Base-by-base conservation (phyloP, 805 yeast genomes). In the Candida koratica region DNA sequence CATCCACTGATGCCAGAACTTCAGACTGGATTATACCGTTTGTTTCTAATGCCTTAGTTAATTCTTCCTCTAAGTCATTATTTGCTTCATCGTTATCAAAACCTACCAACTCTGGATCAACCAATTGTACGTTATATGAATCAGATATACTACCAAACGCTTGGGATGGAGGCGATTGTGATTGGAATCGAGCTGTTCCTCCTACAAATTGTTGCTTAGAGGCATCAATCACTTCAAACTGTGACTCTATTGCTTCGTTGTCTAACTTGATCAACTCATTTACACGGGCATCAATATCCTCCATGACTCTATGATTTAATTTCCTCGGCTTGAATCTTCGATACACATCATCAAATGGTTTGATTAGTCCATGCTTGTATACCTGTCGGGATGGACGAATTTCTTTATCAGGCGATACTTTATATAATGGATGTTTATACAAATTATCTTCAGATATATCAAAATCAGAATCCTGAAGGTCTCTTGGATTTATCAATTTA, bases 231-330 rank as follows among this genome's bases (percentile, higher is more conserved):
- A 87, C 67, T 51, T 89, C 96, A 51, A 80, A 87, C 24, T 73
- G 73, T 17, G 82, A 74, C 29, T 81, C 86, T 54, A 85, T 89
- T 1, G 97, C 95, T 40, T 82, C 88, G 25, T 75, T 84, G 55
- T 90, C 98, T 30, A 78, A 60, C 43, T 75, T 67, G 19, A 90
- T 65, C 34, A 90, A 63, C 52, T 81, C 86, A 39, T 84, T 84
- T 4, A 90, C 96, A 37, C 76, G 77, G 24, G 73, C 73, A 45
- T 90, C 96, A 6, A 87, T 79, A 43, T 78, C 79, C 39, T 86
- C 84, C 52, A 88, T 77, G 16, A 84, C 79, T 27, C 80, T 68
- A 35, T 79, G 80, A 37, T 81, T 78, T 44, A 84, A 72, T 39
- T 82, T 77, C 36, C 81, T 75, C 33, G 86, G 79, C 52, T 84